phyloP scores from a whole-genome alignment of 2,329 filamentous ascomycete genomes.

The Sarocladium brachiariae region DNA sequence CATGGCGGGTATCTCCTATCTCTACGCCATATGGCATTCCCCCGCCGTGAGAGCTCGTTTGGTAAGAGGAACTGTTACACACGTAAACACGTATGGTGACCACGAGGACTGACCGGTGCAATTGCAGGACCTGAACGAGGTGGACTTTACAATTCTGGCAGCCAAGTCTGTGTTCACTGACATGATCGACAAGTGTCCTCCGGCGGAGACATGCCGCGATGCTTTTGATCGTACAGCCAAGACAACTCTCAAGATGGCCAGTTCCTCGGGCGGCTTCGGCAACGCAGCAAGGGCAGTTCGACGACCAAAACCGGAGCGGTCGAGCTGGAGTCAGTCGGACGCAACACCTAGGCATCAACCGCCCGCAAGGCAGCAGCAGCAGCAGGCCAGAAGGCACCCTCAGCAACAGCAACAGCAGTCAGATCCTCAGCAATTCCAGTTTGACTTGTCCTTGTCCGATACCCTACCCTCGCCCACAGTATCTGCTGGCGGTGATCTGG shows the following conservation, averaged over 20 bases:
- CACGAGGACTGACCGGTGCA: not conserved
- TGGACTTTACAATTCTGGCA: slow-evolving; percentile 93
- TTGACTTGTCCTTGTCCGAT: slow-evolving; percentile 32
- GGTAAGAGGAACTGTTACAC: slow-evolving; percentile 50
- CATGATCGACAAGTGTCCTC: slow-evolving; percentile 88
- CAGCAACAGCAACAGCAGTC: slow-evolving; percentile 22
- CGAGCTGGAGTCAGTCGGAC: slow-evolving; percentile 24
- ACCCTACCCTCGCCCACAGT: slow-evolving; percentile 34
- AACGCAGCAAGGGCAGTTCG: slow-evolving; percentile 22
- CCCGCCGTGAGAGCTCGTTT: slow-evolving; percentile 77
- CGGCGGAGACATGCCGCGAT: slow-evolving; percentile 88
- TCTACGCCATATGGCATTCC: slow-evolving; percentile 97
- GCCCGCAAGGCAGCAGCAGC: not conserved
- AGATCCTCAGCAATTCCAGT: slow-evolving; percentile 25
- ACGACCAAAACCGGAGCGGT: slow-evolving; percentile 21
- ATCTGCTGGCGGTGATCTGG: slow-evolving; percentile 28
- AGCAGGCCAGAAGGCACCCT: slow-evolving; percentile 6
- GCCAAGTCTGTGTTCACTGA: slow-evolving; percentile 90
- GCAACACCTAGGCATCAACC: slow-evolving; percentile 16
- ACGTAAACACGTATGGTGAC: not conserved
- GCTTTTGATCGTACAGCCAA: slow-evolving; percentile 94
- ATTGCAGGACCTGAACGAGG: slow-evolving; percentile 65
- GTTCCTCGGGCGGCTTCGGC: slow-evolving; percentile 78
- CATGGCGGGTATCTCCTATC: slow-evolving; percentile 93
- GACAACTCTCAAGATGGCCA: slow-evolving; percentile 91